Percentiles rank a stretch among this genome's conserved stretches.
These are phyloP conservation scores for Anthracocystis setariae DNA, from an alignment of 1,284 basidiomycete genomes.

Conservation along the genomic window DNA sequence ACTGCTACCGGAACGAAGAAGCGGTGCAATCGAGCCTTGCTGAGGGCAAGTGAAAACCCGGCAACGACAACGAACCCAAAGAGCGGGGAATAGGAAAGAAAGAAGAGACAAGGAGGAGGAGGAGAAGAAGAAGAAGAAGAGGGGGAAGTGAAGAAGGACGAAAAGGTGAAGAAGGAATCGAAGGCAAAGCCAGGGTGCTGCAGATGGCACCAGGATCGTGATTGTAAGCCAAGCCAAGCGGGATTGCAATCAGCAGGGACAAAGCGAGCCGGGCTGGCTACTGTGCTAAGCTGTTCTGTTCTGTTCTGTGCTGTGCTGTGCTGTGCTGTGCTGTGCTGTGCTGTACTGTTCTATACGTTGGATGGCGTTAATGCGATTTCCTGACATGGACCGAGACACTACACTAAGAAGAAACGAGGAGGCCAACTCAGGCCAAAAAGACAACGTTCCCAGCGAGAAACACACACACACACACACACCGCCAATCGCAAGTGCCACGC, in stretches of 20 bases:
- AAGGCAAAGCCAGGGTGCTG: neutral
- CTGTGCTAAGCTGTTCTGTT: too few species aligned
- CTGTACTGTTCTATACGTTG: too few species aligned
- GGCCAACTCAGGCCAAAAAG: too few species aligned
- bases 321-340: too few species aligned
- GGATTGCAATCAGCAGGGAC: neutral
- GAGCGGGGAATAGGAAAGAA: slow-evolving; percentile 14
- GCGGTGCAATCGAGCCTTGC: slow-evolving; percentile 13
- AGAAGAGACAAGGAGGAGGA: slow-evolving; percentile 7
- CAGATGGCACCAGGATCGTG: neutral
- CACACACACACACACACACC: too few species aligned
- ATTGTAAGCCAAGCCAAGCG: slow-evolving; percentile 3
- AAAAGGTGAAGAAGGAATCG: slow-evolving; percentile 1
- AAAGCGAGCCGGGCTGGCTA: too few species aligned
- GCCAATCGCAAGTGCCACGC: too few species aligned
- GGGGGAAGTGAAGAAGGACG: slow-evolving; percentile 6
- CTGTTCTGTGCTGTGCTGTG: too few species aligned
- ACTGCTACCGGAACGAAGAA: neutral
- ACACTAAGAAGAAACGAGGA: too few species aligned
- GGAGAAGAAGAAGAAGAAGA: slow-evolving; percentile 17
- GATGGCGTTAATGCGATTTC: neutral
- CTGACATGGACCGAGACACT: slow-evolving; percentile 5
- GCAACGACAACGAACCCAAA: slow-evolving; percentile 20
- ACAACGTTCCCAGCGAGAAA: too few species aligned
- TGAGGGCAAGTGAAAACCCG: slow-evolving; percentile 4